Base-by-base conservation (phyloP, 495 filamentous ascomycete species). In the Penicillium nucicola region DNA sequence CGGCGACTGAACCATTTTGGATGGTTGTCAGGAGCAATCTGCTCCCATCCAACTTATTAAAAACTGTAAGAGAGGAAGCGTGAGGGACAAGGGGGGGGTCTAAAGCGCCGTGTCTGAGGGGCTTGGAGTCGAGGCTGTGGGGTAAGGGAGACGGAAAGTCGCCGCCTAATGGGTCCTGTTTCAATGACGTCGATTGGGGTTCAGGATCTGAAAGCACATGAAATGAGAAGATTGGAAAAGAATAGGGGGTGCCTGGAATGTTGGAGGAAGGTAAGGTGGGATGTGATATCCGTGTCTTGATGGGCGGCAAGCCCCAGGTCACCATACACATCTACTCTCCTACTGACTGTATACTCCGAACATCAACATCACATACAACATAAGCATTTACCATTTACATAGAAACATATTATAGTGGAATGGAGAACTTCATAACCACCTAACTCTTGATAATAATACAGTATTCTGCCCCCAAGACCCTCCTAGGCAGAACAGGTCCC, bases 1-100 rank as follows among this genome's bases (percentile, higher is more conserved):
- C 39, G 91, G 89, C 64, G 89, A 81, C 74, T 90, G 84, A 69
- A 80, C 77, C 84, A 87, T 87, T 67, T 66, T 81, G 37, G 37
- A 39, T 52, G 49, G 45, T 53, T 42, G 53, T 53, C 49, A 66
- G 68, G 73, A 72, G 69, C 69, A 46, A 55, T 53, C 55, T 61
- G 73, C 69, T 71, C 73, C 73, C 68, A 74, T 69, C 50, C 55
- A 67, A 56, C 15, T 31, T 23, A 31, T 19, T 13, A 35, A 46
- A 42, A 48, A 22, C 28, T 15, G n/a, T 12, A 48, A 48, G 51
- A 53, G 39, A 31, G 20, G 14, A 36, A 46, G 40, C 36, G 33
- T 35, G 48, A 45, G 46, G 12, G 50, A n/a, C 18, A 43, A 56
- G 52, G 56, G 50, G 36, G n/a, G 44, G 39, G 35, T 56, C 28